Conservation (phyloP, 352 stramenopile species). For the Phytophthora syringae region DNA sequence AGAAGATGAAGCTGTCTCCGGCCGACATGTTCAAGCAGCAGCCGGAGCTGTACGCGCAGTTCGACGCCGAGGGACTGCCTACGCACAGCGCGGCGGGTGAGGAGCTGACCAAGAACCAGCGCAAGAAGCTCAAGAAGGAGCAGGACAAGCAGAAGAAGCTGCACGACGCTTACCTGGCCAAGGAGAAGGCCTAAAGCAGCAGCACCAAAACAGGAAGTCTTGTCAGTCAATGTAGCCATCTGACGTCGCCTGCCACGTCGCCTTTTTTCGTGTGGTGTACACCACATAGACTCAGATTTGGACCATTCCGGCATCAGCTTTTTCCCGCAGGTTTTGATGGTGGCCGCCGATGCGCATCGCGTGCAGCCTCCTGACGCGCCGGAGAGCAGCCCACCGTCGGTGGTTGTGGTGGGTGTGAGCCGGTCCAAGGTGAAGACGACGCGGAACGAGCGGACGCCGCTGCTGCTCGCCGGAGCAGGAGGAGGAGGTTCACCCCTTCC, state of each 20-base stretch:
- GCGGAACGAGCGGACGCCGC: slow-evolving; percentile 48
- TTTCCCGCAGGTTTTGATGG: too few species aligned
- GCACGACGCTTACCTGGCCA: slow-evolving; percentile 66
- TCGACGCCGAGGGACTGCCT: slow-evolving; percentile 74
- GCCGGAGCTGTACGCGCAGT: slow-evolving; percentile 72
- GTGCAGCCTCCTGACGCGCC: slow-evolving; percentile 4
- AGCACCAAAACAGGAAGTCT: neutral
- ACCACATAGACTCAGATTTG: neutral
- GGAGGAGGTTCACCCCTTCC: slow-evolving; percentile 78
- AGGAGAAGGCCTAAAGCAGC: slow-evolving; percentile 23
- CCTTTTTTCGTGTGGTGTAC: neutral
- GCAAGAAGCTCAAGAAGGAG: slow-evolving; percentile 92
- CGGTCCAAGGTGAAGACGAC: slow-evolving; percentile 28
- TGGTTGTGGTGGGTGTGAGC: slow-evolving; percentile 23
- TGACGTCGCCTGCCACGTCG: neutral
- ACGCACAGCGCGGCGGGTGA: slow-evolving; percentile 71
- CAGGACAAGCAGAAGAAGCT: slow-evolving; percentile 91
- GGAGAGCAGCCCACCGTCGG: neutral
- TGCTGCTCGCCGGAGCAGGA: slow-evolving; percentile 46
- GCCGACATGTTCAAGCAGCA: slow-evolving; percentile 84
- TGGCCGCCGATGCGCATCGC: slow-evolving; percentile 30
- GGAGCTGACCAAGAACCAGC: slow-evolving; percentile 77
- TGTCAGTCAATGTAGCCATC: slow-evolving; percentile 6
- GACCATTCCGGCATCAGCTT: too few species aligned
- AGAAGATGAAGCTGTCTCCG: slow-evolving; percentile 91